Evolutionary conservation across 2,329 filamentous ascomycete genomes (phyloP).

Genomic region (Nigrospora sphaerica): DNA sequence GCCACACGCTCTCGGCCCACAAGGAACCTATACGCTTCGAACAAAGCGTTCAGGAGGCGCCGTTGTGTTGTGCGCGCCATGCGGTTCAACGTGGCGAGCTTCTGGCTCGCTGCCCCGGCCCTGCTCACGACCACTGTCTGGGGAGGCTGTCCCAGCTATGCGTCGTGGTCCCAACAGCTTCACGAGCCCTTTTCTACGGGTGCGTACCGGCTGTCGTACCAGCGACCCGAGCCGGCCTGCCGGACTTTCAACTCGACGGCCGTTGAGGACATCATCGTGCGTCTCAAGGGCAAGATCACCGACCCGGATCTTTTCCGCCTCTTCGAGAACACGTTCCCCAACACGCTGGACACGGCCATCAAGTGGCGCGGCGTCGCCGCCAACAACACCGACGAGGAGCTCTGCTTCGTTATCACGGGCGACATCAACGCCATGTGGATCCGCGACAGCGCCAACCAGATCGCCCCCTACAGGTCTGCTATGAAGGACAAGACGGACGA

Average conservation of each 20-base stretch:
- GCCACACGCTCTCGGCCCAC: too few species aligned
- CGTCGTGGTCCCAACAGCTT: slow-evolving; percentile 45
- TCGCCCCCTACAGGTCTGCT: slow-evolving; percentile 65
- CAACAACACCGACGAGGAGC: slow-evolving; percentile 40
- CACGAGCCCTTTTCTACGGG: slow-evolving; percentile 74
- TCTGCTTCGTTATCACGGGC: slow-evolving; percentile 49
- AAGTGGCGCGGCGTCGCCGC: slow-evolving; percentile 64
- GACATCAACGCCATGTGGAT: slow-evolving; percentile 28
- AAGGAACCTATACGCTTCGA: too few species aligned
- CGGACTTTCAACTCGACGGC: slow-evolving; percentile 72
- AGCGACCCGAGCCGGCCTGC: slow-evolving; percentile 69
- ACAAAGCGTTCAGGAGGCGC: too few species aligned
- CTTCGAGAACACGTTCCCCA: slow-evolving; percentile 79
- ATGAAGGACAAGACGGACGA: slow-evolving; percentile 48
- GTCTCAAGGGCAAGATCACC: slow-evolving; percentile 61
- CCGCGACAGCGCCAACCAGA: slow-evolving; percentile 76
- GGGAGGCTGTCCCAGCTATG: slow-evolving; percentile 55
- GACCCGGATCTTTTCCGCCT: slow-evolving; percentile 76
- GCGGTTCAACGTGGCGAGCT: too few species aligned
- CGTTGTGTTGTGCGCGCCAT: too few species aligned
- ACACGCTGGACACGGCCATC: slow-evolving; percentile 76
- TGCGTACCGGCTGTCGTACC: slow-evolving; percentile 67
- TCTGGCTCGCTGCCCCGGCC: neutral
- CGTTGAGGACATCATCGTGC: slow-evolving; percentile 68
- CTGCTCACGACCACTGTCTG: neutral